Conservation (phyloP, 768 basidiomycete genomes). For the Calocybe indica region DNA sequence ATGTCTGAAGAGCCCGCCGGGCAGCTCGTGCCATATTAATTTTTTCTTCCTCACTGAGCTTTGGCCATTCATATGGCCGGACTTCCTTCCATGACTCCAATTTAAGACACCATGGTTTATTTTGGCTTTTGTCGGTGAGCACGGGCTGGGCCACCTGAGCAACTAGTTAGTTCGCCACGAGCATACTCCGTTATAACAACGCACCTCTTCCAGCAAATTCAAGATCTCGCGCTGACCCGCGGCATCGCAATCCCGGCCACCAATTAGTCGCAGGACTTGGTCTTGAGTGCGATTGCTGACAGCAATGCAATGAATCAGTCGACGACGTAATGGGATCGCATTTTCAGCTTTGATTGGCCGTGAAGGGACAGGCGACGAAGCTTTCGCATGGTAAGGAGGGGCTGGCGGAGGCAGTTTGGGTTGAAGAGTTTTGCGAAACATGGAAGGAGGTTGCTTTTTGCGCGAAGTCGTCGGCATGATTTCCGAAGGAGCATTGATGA, state of each 20-base stretch:
- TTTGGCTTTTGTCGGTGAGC: conserved; percentile 24
- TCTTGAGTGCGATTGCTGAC: conserved; percentile 43
- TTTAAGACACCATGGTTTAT: conserved; percentile 48
- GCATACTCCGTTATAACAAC: conserved; percentile 7
- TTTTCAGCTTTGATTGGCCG: conserved; percentile 2
- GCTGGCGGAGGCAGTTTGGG: conserved; percentile 22
- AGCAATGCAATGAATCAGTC: conserved; percentile 51
- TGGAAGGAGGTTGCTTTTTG: conserved; percentile 25
- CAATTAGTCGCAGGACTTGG: conserved; percentile 41
- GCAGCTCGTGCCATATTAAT: conserved; percentile 46
- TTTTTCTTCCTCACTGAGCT: conserved; percentile 42
- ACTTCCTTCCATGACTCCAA: conserved; percentile 59
- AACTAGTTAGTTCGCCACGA: not conserved
- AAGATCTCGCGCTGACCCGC: conserved; percentile 35
- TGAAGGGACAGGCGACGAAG: conserved; percentile 21
- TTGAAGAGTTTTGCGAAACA: conserved; percentile 33
- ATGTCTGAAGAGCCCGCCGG: conserved; percentile 36
- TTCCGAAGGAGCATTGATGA: conserved; percentile 41
- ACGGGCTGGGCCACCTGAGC: conserved; percentile 47
- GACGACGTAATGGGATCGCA: conserved; percentile 19
- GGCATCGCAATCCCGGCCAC: conserved; percentile 29
- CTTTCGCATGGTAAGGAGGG: conserved; percentile 13
- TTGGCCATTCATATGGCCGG: conserved; percentile 58
- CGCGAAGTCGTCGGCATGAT: conserved; percentile 19
- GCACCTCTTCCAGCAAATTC: conserved; percentile 45